phyloP scores from a whole-genome alignment of 2,329 filamentous ascomycete species.

The Aspergillus pseudoviridinutans region DNA sequence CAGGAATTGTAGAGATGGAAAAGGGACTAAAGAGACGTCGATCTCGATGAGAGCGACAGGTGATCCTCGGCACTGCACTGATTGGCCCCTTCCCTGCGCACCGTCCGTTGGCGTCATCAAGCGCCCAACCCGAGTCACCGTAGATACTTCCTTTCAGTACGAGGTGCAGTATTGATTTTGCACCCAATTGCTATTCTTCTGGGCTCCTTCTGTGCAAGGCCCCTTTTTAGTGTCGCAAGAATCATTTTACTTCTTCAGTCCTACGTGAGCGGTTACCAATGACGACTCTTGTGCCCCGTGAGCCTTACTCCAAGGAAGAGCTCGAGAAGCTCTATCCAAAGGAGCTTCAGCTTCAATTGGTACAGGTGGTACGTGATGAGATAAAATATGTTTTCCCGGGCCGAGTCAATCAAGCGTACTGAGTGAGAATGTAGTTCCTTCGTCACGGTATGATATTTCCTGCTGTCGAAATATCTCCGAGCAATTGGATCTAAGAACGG shows the following conservation, averaged over 20 bases:
- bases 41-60: neutral
- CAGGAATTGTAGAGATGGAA: neutral
- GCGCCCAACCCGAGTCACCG: neutral
- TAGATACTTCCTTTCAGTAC: neutral
- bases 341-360: conserved; percentile 75
- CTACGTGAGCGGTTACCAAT: conserved; percentile 46
- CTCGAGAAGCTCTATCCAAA: conserved; percentile 76
- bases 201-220: neutral
- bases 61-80: neutral
- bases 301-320: conserved; percentile 76
- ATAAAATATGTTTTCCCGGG: neutral
- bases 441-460: conserved; percentile 61
- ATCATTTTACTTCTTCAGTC: neutral
- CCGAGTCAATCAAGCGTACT: conserved; percentile 2
- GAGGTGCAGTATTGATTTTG: neutral
- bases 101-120: neutral
- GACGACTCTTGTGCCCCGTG: conserved; percentile 71
- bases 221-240: neutral
- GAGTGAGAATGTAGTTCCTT: conserved; percentile 50
- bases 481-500: conserved; percentile 2
- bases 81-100: neutral
- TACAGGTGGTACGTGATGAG: conserved; percentile 64
- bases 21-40: neutral
- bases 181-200: neutral
- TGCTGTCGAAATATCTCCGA: neutral